Conservation (phyloP, 2,329 filamentous ascomycete genomes). For the Colletotrichum liriopes region DNA sequence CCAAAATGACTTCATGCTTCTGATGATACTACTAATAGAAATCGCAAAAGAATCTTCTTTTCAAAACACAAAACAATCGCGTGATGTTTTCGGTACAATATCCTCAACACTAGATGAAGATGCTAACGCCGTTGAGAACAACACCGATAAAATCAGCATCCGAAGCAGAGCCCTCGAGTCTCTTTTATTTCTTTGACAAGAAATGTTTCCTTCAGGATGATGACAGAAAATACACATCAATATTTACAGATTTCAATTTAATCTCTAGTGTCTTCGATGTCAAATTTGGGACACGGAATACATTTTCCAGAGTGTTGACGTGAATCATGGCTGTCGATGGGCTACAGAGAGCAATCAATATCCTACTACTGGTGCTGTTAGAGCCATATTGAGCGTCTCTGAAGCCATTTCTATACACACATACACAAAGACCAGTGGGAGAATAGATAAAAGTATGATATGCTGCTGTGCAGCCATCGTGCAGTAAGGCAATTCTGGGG, state of each 20-base stretch:
- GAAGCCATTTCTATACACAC: no score
- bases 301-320: not conserved
- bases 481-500: conserved; percentile 9
- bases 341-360: conserved; percentile 13
- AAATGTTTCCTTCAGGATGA: not conserved
- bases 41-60: no score
- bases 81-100: not conserved
- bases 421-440: not conserved
- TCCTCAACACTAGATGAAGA: not conserved
- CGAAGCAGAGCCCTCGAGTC: no score
- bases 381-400: no score
- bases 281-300: no score
- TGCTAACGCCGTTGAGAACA: not conserved
- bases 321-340: not conserved
- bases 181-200: not conserved
- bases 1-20: no score
- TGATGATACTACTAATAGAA: not conserved
- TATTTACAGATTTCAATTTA: no score
- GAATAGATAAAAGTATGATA: not conserved
- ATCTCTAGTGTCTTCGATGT: not conserved
- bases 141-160: not conserved
- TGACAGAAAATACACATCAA: not conserved
- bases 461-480: not conserved
- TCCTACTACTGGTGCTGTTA: conserved; percentile 6
- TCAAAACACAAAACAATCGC: not conserved